Evolutionary conservation across 768 basidiomycete species (phyloP).

Genomic region (Dioszegia aurantiaca): DNA sequence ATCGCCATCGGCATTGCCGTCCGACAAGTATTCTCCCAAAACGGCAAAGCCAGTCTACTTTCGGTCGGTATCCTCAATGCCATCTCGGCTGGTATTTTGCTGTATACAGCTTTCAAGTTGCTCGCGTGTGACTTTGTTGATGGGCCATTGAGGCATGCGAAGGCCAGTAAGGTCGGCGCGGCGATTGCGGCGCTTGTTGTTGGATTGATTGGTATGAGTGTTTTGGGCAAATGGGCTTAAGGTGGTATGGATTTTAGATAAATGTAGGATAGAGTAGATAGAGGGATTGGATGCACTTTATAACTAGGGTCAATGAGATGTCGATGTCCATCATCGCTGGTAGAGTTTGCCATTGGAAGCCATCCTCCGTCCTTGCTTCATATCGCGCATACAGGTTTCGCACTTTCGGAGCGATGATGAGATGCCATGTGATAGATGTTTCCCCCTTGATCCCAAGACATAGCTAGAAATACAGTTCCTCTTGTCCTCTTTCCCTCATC

Average conservation of each 20-base stretch:
- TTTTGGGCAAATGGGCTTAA: constrained; percentile 46
- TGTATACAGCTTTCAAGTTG: constrained; percentile 42
- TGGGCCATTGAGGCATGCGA: constrained; percentile 33
- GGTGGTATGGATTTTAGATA: background rate
- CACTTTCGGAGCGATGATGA: too few relatives aligned
- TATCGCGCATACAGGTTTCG: too few relatives aligned
- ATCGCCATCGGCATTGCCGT: constrained; percentile 50
- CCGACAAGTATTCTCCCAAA: constrained; percentile 41
- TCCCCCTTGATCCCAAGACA: too few relatives aligned
- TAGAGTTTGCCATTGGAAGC: too few relatives aligned
- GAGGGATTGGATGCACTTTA: too few relatives aligned
- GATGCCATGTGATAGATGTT: too few relatives aligned
- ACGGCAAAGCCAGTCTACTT: constrained; percentile 37
- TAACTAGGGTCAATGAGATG: too few relatives aligned
- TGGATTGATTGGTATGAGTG: constrained; percentile 44
- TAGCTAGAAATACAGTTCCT: background rate
- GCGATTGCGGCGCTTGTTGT: constrained; percentile 31
- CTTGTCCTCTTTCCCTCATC: background rate
- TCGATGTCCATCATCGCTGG: too few relatives aligned
- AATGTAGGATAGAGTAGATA: too few relatives aligned
- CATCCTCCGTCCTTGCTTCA: background rate
- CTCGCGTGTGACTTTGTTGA: constrained; percentile 38
- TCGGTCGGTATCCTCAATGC: constrained; percentile 49
- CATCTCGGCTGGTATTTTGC: constrained; percentile 47
- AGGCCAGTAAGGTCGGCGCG: constrained; percentile 23